phyloP scores from a whole-genome alignment of 768 basidiomycete genomes.

The Leccinum subgranulosum region DNA sequence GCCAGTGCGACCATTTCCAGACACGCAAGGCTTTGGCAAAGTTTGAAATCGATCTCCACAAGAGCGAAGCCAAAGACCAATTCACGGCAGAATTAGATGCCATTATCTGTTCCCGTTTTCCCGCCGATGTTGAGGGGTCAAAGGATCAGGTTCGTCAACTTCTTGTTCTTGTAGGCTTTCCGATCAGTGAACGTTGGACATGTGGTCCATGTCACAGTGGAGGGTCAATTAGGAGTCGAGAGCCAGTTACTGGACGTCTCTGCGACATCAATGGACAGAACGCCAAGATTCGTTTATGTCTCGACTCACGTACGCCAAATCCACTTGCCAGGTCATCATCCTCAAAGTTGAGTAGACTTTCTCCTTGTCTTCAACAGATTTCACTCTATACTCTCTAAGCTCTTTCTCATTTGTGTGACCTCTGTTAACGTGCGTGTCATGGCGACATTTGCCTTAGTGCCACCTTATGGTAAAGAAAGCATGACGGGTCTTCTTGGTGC shows the following conservation, averaged over 20 bases:
- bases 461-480: slow-evolving; percentile 31
- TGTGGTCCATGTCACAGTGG: too few species aligned
- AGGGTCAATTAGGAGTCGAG: too few species aligned
- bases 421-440: not conserved
- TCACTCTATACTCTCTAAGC: slow-evolving; percentile 24
- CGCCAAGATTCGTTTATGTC: not conserved
- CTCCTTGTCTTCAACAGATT: slow-evolving; percentile 34
- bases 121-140: slow-evolving; percentile 36
- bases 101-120: slow-evolving; percentile 36
- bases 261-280: too few species aligned
- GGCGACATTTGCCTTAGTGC: slow-evolving; percentile 45
- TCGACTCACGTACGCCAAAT: not conserved
- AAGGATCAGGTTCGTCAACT: not conserved
- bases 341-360: slow-evolving; percentile 38
- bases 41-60: slow-evolving; percentile 41
- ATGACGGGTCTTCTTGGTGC: slow-evolving; percentile 58
- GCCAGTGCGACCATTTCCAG: slow-evolving; percentile 45
- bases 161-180: too few species aligned
- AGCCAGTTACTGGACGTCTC: too few species aligned
- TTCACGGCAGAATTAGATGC: slow-evolving; percentile 11
- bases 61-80: slow-evolving; percentile 33
- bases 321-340: too few species aligned
- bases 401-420: slow-evolving; percentile 41
- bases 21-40: slow-evolving; percentile 45
- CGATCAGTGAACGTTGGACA: too few species aligned